Evolutionary conservation across 1,284 basidiomycete genomes (phyloP), one percentile per base, ranked within the genome.

Genomic region (Cystobasidium slooffiae): DNA sequence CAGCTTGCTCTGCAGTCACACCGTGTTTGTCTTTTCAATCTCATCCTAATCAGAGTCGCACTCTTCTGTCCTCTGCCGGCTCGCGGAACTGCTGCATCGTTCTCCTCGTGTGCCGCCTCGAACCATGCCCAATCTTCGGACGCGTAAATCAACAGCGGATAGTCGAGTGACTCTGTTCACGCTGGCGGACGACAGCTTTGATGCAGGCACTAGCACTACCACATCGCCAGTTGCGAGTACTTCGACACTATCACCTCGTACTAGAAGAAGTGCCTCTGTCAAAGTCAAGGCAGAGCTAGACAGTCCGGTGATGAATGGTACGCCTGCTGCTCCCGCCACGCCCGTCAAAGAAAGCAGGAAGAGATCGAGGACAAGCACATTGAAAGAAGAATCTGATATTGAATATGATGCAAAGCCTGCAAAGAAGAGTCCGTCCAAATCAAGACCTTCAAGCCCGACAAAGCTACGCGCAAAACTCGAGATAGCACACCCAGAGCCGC

Each of bases 401-500:
- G 67, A 56, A 18, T 37, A 73, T 3, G 70, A 73, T 14, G 22
- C 3, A 37, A 73, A 73, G 43, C 37, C 51, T 7, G 9, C 41
- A 12, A 73, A 66, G 22, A 65, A 58, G 44, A 43, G 47, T 31
- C 24, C 52, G 6, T 39, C 53, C 18, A 55, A 49, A 12, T 52
- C 70, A 44, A 62, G 70, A 10, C 62, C 62, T 44, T 18, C 62
- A 6, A 62, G 49, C 10, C 70, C 70, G 16, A 73, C 70, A 1
- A 73, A 73, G 39, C 51, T 73, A 9, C 49, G 70, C 5, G 70
- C 70, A 22, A 66, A 65, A 16, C 53, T 73, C 12, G 39, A 55
- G 76, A 86, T 90, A 22, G 86, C 92, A 0, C 92, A 94, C 80
- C 88, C 91, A 0, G 86, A 88, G 0, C 93, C 93, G 6, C 81